Evolutionary conservation across 2,329 filamentous ascomycete species (phyloP).

Genomic region (Fusarium newnesense): DNA sequence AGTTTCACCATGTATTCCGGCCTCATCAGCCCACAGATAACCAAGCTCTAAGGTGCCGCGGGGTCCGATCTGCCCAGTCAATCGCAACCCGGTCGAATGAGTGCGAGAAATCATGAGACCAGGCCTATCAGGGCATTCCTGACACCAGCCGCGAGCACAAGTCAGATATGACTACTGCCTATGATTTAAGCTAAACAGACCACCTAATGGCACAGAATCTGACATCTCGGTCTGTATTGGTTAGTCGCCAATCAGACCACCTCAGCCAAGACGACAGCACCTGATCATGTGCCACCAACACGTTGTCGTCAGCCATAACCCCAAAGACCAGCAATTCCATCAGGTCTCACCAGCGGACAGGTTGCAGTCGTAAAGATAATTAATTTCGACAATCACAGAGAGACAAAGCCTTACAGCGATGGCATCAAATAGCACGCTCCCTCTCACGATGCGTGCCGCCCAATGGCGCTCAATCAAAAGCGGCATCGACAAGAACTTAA

Average conservation of each 20-base stretch:
- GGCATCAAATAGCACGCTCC: slow-evolving; percentile 13
- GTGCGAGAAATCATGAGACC: background rate
- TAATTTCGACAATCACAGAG: no score
- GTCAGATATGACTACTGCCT: background rate
- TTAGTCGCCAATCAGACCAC: background rate
- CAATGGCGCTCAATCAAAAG: slow-evolving; percentile 32
- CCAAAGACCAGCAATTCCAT: rapidly evolving
- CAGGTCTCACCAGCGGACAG: no score
- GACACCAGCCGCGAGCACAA: rapidly evolving
- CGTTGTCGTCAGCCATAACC: background rate
- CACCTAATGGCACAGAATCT: background rate
- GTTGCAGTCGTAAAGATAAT: no score
- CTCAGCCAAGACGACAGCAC: slow-evolving; percentile 5
- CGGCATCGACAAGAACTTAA: slow-evolving; percentile 34
- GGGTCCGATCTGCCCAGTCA: no score
- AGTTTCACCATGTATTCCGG: background rate
- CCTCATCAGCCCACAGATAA: rapidly evolving
- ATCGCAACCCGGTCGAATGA: rapidly evolving
- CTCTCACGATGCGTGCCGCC: slow-evolving; percentile 25
- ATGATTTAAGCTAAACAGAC: background rate
- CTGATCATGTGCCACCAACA: slow-evolving; percentile 2
- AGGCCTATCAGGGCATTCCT: background rate
- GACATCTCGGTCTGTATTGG: background rate
- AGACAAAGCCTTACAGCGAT: background rate
- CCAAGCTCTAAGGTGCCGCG: rapidly evolving